These are phyloP conservation scores for Tritrichomonas foetus DNA, from an alignment of 208 protist species.

Conservation along the genomic window DNA sequence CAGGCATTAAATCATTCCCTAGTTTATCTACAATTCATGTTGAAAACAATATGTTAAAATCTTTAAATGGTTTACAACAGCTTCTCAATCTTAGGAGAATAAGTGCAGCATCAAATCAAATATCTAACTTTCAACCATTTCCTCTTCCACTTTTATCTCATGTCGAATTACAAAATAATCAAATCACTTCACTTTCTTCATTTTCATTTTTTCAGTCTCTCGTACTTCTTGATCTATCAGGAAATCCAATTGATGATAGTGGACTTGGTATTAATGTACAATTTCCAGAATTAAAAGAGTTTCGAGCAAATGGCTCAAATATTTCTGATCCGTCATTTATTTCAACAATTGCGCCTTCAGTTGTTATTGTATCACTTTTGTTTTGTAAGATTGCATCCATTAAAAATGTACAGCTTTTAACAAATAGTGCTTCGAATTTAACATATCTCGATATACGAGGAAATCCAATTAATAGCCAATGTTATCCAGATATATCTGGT, in stretches of 20 bases:
- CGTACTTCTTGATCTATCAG: not conserved
- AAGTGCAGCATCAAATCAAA: not conserved
- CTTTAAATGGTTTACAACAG: not conserved
- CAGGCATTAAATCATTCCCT: not conserved
- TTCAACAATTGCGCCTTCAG: not conserved
- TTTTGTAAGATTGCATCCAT: constrained; percentile 1
- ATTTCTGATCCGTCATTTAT: constrained; percentile 14
- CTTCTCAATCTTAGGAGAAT: not conserved
- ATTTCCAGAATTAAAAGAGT: not conserved
- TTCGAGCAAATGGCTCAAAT: not conserved
- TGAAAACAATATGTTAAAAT: not conserved
- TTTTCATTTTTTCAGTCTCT: constrained; percentile 1
- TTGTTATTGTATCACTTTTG: not conserved
- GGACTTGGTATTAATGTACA: not conserved
- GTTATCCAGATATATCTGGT: not conserved
- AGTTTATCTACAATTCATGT: not conserved
- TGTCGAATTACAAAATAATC: not conserved
- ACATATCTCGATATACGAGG: not conserved
- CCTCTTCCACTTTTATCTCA: not conserved
- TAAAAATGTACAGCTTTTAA: not conserved
- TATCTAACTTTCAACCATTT: constrained; percentile 20
- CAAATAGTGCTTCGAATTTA: not conserved
- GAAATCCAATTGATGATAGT: not conserved
- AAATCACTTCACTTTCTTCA: not conserved
- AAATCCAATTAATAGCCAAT: not conserved